These are phyloP conservation scores for Aspergillus latus DNA, from an alignment of 2,329 filamentous ascomycete genomes.

Conservation along the genomic window DNA sequence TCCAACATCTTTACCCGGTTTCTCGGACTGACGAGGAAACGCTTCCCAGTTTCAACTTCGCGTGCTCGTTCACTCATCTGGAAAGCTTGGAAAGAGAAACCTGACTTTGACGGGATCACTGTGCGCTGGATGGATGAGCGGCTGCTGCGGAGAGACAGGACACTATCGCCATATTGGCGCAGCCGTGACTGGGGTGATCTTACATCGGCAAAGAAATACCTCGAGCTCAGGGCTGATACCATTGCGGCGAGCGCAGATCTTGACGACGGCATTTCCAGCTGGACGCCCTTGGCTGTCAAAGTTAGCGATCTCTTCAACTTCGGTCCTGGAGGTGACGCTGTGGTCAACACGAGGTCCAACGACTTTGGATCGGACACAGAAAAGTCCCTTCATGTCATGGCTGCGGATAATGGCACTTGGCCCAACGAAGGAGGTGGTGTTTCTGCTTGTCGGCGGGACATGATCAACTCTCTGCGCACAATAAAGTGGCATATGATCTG, in stretches of 20 bases:
- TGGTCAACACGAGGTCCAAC: conserved; percentile 52
- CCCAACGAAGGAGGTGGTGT: conserved; percentile 56
- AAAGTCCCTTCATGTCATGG: conserved; percentile 53
- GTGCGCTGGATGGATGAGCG: conserved; percentile 54
- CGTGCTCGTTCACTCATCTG: conserved; percentile 52
- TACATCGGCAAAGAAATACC: conserved; percentile 43
- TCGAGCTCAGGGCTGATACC: conserved; percentile 49
- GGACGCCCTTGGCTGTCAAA: conserved; percentile 54
- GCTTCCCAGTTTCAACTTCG: conserved; percentile 48
- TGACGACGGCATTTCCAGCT: conserved; percentile 53
- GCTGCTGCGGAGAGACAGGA: conserved; percentile 48
- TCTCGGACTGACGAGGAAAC: conserved; percentile 36
- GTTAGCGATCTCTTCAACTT: conserved; percentile 54
- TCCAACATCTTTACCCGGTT: conserved; percentile 35
- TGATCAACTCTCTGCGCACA: conserved; percentile 55
- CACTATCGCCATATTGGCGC: conserved; percentile 49
- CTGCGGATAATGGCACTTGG: conserved; percentile 55
- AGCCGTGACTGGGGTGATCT: conserved; percentile 47
- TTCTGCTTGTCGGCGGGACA: conserved; percentile 55
- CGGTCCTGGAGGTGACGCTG: conserved; percentile 54
- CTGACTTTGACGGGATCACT: conserved; percentile 50
- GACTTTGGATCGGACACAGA: conserved; percentile 51
- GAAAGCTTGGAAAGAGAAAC: conserved; percentile 51
- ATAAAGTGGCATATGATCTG: conserved; percentile 58
- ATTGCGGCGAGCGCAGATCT: conserved; percentile 55